Evolutionary conservation across 495 filamentous ascomycete species (phyloP).

Genomic region (Hypoxylon trugodes): DNA sequence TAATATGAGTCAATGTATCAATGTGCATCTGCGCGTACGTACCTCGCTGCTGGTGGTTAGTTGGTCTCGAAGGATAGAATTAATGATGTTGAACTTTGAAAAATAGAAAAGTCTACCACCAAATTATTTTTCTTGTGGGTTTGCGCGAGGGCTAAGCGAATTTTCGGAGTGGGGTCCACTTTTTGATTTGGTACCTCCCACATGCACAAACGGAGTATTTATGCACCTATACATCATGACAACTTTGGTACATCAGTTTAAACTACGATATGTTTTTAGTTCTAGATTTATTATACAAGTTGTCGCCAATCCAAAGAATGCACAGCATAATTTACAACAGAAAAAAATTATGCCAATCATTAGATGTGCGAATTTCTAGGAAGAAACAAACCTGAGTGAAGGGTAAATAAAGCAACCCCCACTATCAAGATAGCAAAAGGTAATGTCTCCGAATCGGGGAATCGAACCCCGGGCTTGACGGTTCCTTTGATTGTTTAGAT

Average conservation of each 20-base stretch:
- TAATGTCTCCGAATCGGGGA: slow-evolving; percentile 50
- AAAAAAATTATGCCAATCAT: too few relatives aligned
- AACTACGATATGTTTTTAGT: too few relatives aligned
- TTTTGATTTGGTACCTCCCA: slow-evolving; percentile 1
- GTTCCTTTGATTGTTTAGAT: not conserved
- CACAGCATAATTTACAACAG: too few relatives aligned
- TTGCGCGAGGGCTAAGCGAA: slow-evolving; percentile 46
- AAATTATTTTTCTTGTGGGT: slow-evolving; percentile 48
- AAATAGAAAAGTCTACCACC: slow-evolving; percentile 30
- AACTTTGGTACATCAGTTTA: too few relatives aligned
- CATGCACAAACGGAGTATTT: too few relatives aligned
- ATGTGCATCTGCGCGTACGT: slow-evolving; percentile 18
- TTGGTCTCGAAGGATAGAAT: slow-evolving; percentile 35
- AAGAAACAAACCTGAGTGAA: not conserved
- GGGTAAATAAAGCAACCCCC: not conserved
- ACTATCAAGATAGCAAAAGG: not conserved
- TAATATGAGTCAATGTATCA: not conserved
- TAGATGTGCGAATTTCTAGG: too few relatives aligned
- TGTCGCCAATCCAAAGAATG: too few relatives aligned
- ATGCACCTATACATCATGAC: slow-evolving; percentile 21
- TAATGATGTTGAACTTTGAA: slow-evolving; percentile 39
- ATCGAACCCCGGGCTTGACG: slow-evolving; percentile 52
- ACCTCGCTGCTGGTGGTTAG: slow-evolving; percentile 45
- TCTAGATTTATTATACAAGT: too few relatives aligned
- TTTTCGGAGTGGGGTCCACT: slow-evolving; percentile 18